Conservation (phyloP, 805 yeast species). For the Yamadazyma akitaensis region DNA sequence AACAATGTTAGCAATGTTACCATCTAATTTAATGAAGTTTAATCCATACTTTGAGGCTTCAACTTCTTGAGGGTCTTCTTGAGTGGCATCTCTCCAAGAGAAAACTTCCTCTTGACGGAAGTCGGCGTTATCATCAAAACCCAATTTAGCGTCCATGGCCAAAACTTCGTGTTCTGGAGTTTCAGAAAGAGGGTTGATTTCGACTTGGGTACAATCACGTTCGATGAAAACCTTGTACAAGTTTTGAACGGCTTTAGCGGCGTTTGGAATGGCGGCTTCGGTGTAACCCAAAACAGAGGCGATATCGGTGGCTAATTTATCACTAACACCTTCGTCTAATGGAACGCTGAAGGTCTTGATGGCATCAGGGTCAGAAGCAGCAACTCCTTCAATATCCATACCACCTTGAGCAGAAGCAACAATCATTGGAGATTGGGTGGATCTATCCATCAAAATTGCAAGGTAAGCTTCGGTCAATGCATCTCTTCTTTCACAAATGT, state of each 20-base stretch:
- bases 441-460: slow-evolving; percentile 93
- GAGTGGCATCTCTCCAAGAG: slow-evolving; percentile 94
- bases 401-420: slow-evolving; percentile 99
- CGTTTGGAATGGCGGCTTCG: slow-evolving; percentile 71
- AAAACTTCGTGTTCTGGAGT: slow-evolving; percentile 84
- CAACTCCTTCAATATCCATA: slow-evolving; percentile 99
- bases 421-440: slow-evolving; percentile 82
- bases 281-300: slow-evolving; percentile 84
- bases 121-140: slow-evolving; percentile 94
- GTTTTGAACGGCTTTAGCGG: slow-evolving; percentile 81
- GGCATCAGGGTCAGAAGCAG: slow-evolving; percentile 84
- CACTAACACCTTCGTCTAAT: slow-evolving; percentile 76
- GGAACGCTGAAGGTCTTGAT: slow-evolving; percentile 84
- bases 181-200: slow-evolving; percentile 96
- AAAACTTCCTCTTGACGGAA: slow-evolving; percentile 94
- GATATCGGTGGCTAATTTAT: slow-evolving; percentile 67
- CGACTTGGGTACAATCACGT: slow-evolving; percentile 96
- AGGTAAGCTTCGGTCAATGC: slow-evolving; percentile 94
- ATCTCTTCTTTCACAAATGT: slow-evolving; percentile 90
- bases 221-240: slow-evolving; percentile 86
- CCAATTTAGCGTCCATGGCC: slow-evolving; percentile 99
- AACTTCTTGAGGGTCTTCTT: slow-evolving; percentile 95
- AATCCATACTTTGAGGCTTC: slow-evolving; percentile 86
- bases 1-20: slow-evolving; percentile 97
- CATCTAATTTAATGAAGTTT: slow-evolving; percentile 96